Evolutionary conservation across 2,329 filamentous ascomycete species (phyloP).

Genomic region (Ramularia endophylla): DNA sequence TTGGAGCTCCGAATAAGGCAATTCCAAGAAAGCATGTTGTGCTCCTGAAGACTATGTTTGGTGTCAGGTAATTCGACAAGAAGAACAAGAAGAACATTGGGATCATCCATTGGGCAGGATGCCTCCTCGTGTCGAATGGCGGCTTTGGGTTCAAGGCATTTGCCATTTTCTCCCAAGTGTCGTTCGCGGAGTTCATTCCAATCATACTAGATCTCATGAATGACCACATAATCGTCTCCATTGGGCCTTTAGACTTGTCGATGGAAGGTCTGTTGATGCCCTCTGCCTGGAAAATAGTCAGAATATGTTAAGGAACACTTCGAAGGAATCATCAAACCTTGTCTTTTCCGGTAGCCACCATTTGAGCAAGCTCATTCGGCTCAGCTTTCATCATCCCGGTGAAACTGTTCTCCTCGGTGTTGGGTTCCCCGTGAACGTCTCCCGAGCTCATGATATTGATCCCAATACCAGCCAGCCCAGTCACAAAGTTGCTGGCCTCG

Average conservation of each 20-base stretch:
- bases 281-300: neutral
- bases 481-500: conserved; percentile 7
- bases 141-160: conserved; percentile 1
- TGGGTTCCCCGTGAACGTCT: conserved; percentile 4
- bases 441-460: conserved; percentile 1
- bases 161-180: conserved; percentile 4
- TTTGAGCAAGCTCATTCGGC: conserved; percentile 1
- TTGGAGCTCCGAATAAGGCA: conserved; percentile 1
- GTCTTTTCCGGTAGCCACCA: conserved; percentile 4
- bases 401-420: conserved; percentile 1
- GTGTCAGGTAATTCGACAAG: neutral
- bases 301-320: no score
- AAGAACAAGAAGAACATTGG: neutral
- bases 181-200: neutral
- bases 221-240: conserved; percentile 10
- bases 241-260: conserved; percentile 6
- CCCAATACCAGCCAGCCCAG: conserved; percentile 3
- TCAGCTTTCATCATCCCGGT: neutral
- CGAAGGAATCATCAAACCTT: neutral
- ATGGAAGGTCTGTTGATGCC: conserved; percentile 2
- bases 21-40: conserved; percentile 1
- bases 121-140: conserved; percentile 1
- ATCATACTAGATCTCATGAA: conserved; percentile 3
- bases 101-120: neutral
- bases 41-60: neutral